Conservation (phyloP, 805 yeast genomes). For the Cyberlindnera sargentensis region DNA sequence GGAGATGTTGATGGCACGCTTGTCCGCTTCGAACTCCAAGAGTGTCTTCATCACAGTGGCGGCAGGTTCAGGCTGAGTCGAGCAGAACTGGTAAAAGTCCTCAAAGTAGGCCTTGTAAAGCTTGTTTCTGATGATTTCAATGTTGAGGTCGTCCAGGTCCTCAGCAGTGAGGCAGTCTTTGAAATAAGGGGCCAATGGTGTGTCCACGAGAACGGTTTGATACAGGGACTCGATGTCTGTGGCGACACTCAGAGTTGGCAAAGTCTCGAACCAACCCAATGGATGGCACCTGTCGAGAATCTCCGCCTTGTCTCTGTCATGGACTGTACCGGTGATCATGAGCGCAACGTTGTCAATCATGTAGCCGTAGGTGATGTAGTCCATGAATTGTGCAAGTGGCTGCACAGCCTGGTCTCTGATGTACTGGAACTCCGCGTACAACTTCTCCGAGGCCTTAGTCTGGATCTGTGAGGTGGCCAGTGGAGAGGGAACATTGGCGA, state of each 20-base stretch:
- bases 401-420: constrained; percentile 79
- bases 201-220: constrained; percentile 87
- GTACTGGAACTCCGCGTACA: constrained; percentile 80
- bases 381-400: constrained; percentile 75
- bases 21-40: constrained; percentile 88
- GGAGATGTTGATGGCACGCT: constrained; percentile 86
- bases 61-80: constrained; percentile 65
- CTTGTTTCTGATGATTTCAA: constrained; percentile 88
- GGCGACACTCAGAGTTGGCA: constrained; percentile 91
- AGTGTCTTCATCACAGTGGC: constrained; percentile 72
- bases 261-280: constrained; percentile 96
- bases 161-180: constrained; percentile 80
- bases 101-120: constrained; percentile 90
- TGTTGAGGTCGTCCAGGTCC: constrained; percentile 90
- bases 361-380: constrained; percentile 89
- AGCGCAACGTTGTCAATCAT: constrained; percentile 97
- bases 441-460: constrained; percentile 63
- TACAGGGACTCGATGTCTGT: constrained; percentile 92
- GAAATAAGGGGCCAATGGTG: constrained; percentile 96
- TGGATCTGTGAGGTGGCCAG: constrained; percentile 84
- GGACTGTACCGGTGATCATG: constrained; percentile 95
- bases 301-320: constrained; percentile 86
- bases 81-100: constrained; percentile 68
- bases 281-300: constrained; percentile 91
- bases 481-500: constrained; percentile 76